Evolutionary conservation across 192 early-diverging fungal species (phyloP).

Genomic region (Coemansia aciculifera): DNA sequence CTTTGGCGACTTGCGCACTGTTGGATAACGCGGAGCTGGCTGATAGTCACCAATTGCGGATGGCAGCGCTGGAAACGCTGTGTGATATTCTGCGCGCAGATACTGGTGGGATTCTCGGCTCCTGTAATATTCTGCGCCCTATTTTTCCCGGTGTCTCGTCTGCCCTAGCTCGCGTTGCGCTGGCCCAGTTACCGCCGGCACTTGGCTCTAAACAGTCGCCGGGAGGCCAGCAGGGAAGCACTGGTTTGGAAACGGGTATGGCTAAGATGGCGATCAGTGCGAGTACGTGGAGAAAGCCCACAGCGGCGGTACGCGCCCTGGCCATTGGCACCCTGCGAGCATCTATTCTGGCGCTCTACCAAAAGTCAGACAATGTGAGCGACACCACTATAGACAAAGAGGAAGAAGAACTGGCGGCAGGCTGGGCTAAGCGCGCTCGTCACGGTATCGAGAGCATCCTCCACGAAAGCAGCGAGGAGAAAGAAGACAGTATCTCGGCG

Average conservation of each 20-base stretch:
- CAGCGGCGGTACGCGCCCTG: conserved; percentile 18
- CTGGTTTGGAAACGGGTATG: neutral
- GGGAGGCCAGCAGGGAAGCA: neutral
- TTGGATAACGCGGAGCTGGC: conserved; percentile 38
- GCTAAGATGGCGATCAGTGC: neutral
- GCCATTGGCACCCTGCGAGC: conserved; percentile 13
- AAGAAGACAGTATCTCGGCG: neutral
- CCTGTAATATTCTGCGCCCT: neutral
- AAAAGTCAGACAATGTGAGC: neutral
- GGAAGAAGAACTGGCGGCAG: neutral
- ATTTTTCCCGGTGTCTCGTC: conserved; percentile 45
- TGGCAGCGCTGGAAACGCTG: conserved; percentile 25
- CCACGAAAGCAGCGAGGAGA: conserved; percentile 2
- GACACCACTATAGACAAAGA: neutral
- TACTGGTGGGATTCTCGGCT: conserved; percentile 5
- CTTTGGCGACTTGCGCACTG: conserved; percentile 31
- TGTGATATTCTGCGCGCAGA: neutral
- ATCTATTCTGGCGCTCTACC: conserved; percentile 5
- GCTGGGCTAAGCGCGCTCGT: conserved; percentile 22
- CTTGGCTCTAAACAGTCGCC: neutral
- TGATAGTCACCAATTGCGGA: conserved; percentile 14
- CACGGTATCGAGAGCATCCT: conserved; percentile 9
- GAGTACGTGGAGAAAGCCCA: conserved; percentile 14
- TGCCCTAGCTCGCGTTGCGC: conserved; percentile 24
- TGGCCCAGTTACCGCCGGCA: conserved; percentile 26